phyloP scores from a whole-genome alignment of 1,284 basidiomycete species.

The Leucocoprinus gongylophorus region DNA sequence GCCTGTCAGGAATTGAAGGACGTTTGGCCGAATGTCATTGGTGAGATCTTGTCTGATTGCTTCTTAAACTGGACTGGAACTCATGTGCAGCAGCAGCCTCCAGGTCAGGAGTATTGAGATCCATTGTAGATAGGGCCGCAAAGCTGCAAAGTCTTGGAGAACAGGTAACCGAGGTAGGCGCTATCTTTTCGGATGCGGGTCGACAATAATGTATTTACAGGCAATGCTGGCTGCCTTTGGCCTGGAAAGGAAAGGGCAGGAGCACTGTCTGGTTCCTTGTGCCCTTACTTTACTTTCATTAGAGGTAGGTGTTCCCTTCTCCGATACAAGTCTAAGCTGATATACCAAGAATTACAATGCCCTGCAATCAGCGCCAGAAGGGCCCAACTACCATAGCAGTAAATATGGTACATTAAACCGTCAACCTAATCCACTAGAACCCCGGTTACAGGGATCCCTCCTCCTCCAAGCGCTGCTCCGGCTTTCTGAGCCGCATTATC shows the following conservation, averaged over 20 bases:
- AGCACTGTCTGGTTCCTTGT: conserved; percentile 51
- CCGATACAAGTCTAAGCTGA: background rate
- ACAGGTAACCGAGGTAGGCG: conserved; percentile 43
- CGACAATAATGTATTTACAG: conserved; percentile 30
- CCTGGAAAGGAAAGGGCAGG: conserved; percentile 40
- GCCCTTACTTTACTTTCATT: conserved; percentile 55
- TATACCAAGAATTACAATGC: conserved; percentile 27
- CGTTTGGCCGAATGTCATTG: conserved; percentile 47
- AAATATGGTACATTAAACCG: conserved; percentile 14
- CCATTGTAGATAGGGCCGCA: conserved; percentile 62
- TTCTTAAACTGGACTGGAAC: background rate
- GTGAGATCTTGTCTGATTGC: conserved; percentile 26
- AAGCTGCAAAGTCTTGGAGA: conserved; percentile 37
- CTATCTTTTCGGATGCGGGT: background rate
- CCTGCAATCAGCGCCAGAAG: conserved; percentile 17
- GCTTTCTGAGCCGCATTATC: conserved; percentile 58
- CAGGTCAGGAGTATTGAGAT: conserved; percentile 50
- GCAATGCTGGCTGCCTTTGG: conserved; percentile 57
- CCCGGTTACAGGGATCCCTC: conserved; percentile 80
- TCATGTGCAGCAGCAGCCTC: conserved; percentile 36
- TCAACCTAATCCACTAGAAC: conserved; percentile 33
- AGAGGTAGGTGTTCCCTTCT: conserved; percentile 33
- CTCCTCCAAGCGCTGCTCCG: conserved; percentile 77
- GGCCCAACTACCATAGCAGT: conserved; percentile 15
- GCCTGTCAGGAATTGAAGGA: conserved; percentile 41